phyloP scores from a whole-genome alignment of 768 basidiomycete genomes.

The Agaricus sinodeliciosus region DNA sequence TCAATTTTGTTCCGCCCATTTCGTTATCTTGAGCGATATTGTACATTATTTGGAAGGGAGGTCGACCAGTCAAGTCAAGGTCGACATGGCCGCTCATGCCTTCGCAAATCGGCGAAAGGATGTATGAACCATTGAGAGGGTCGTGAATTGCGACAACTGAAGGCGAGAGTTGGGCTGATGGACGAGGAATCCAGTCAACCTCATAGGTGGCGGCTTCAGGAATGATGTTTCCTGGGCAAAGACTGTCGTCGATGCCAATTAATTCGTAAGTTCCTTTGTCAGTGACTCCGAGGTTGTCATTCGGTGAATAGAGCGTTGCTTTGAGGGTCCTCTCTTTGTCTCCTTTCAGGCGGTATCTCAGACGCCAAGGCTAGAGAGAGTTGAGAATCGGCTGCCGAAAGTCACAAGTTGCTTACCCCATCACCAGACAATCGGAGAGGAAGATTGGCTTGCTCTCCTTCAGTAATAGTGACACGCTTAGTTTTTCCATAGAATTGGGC shows the following conservation, averaged over 20 bases:
- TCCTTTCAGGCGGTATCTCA: conserved; percentile 62
- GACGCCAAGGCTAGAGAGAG: conserved; percentile 70
- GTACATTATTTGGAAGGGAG: conserved; percentile 94
- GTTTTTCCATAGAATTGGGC: conserved; percentile 76
- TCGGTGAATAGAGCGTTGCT: conserved; percentile 48
- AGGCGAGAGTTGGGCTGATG: conserved; percentile 61
- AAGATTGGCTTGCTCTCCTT: conserved; percentile 64
- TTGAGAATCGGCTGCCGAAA: neutral
- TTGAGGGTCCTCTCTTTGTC: conserved; percentile 32
- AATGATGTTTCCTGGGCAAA: conserved; percentile 74
- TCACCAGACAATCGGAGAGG: conserved; percentile 89
- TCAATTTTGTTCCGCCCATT: conserved; percentile 58
- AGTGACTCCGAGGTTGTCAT: conserved; percentile 68
- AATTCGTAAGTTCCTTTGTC: conserved; percentile 75
- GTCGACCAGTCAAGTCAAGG: conserved; percentile 74
- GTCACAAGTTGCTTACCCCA: conserved; percentile 46
- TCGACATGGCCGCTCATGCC: conserved; percentile 78
- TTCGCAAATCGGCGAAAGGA: conserved; percentile 76
- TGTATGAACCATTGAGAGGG: conserved; percentile 63
- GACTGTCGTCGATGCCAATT: conserved; percentile 71
- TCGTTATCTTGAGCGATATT: conserved; percentile 70
- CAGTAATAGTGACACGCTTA: conserved; percentile 56
- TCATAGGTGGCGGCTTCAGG: conserved; percentile 53
- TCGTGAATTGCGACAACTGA: conserved; percentile 52
- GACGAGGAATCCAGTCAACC: conserved; percentile 78